These are phyloP conservation scores for Prunus campanulata DNA, from an alignment of 306 rosid genomes.

Conservation along the genomic window DNA sequence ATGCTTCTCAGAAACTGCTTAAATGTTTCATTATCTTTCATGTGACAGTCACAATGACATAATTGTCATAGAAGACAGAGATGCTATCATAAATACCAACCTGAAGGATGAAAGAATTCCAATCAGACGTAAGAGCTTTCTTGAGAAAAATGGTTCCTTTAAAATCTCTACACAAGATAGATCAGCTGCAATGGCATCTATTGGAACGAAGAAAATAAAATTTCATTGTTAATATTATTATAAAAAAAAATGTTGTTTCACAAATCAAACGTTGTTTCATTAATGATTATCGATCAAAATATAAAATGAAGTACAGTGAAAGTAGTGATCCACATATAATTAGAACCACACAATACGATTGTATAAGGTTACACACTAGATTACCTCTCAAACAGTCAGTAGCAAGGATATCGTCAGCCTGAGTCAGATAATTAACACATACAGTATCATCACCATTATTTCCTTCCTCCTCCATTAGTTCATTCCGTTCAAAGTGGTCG, in stretches of 20 bases:
- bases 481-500: constrained; percentile 65
- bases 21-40: neutral
- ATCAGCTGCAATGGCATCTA: constrained; percentile 52
- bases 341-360: neutral
- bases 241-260: constrained; percentile 2
- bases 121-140: constrained; percentile 71
- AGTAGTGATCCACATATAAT: neutral
- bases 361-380: constrained; percentile 10
- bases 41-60: neutral
- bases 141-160: constrained; percentile 75
- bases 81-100: constrained; percentile 41
- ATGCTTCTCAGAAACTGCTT: neutral
- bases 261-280: neutral
- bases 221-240: constrained; percentile 11
- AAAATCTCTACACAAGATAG: constrained; percentile 49
- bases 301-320: neutral
- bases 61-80: constrained; percentile 17
- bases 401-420: constrained; percentile 50
- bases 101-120: constrained; percentile 74
- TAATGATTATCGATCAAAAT: neutral
- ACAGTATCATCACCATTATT: constrained; percentile 45
- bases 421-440: constrained; percentile 63
- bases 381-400: constrained; percentile 56
- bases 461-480: constrained; percentile 68
- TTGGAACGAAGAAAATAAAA: constrained; percentile 20